Conservation (phyloP, 2,329 filamentous ascomycete genomes). For the Ophiosphaerella narmari region DNA sequence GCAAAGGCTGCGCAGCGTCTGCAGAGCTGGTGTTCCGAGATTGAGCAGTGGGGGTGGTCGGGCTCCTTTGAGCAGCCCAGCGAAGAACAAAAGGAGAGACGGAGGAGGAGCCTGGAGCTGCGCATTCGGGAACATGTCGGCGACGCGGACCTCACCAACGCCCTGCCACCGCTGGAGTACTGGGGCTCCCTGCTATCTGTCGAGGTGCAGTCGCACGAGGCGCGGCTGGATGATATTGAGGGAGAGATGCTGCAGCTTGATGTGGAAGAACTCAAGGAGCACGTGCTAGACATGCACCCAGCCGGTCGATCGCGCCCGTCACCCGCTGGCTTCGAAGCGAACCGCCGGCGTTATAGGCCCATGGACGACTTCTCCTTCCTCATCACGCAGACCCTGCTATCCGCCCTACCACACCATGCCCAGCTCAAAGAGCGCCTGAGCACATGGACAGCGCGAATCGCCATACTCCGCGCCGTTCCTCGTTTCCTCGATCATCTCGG, state of each 20-base stretch:
- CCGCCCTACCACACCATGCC: conserved; percentile 80
- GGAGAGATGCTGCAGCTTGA: conserved; percentile 71
- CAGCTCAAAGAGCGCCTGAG: conserved; percentile 73
- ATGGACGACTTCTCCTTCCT: conserved; percentile 91
- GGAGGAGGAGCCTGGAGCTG: conserved; percentile 37
- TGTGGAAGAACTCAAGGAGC: conserved; percentile 85
- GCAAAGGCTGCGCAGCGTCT: conserved; percentile 73
- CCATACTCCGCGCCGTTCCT: conserved; percentile 75
- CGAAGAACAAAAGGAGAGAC: conserved; percentile 30
- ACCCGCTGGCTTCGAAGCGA: conserved; percentile 45
- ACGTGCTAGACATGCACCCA: conserved; percentile 80
- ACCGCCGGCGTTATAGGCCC: conserved; percentile 60
- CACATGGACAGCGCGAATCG: conserved; percentile 76
- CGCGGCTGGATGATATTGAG: conserved; percentile 73
- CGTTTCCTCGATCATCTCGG: conserved; percentile 66
- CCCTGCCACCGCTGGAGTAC: conserved; percentile 52
- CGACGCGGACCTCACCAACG: conserved; percentile 24
- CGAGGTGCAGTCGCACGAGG: conserved; percentile 71
- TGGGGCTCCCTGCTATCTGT: conserved; percentile 72
- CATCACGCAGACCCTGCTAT: conserved; percentile 88
- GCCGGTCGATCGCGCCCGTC: conserved; percentile 52
- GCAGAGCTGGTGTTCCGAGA: conserved; percentile 75
- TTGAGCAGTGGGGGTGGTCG: conserved; percentile 66
- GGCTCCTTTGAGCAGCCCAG: conserved; percentile 52
- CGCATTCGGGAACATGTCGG: conserved; percentile 38